Evolutionary conservation across 345 rosid species (phyloP).

Genomic region (Combretum micranthum): DNA sequence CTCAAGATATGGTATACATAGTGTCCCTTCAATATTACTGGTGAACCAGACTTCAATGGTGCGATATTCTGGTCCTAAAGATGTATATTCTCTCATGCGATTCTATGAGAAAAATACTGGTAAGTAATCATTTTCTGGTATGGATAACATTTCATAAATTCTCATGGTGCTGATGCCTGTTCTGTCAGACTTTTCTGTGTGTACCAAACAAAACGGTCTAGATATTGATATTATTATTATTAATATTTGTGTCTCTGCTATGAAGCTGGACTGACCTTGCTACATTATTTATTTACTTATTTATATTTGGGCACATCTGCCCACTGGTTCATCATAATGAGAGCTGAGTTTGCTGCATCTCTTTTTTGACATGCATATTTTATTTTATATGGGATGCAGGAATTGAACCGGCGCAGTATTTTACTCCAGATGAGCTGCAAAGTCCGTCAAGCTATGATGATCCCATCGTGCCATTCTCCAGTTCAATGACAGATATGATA

Average conservation of each 20-base stretch:
- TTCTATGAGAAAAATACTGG: constrained; percentile 75
- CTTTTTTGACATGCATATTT: neutral
- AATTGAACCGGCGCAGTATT: constrained; percentile 41
- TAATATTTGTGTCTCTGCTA: too few relatives aligned
- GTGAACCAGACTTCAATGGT: constrained; percentile 53
- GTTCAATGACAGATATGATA: constrained; percentile 34
- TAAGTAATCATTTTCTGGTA: constrained; percentile 8
- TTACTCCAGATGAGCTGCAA: constrained; percentile 30
- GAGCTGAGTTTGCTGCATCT: neutral
- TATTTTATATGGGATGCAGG: constrained; percentile 36
- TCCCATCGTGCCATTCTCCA: constrained; percentile 26
- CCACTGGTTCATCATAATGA: neutral
- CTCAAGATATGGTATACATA: constrained; percentile 79
- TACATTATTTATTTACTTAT: too few relatives aligned
- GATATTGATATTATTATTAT: too few relatives aligned
- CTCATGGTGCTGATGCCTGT: too few relatives aligned
- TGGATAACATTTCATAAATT: too few relatives aligned
- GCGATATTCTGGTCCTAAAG: constrained; percentile 54
- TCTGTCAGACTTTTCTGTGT: too few relatives aligned
- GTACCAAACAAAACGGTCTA: too few relatives aligned
- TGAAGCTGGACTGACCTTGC: too few relatives aligned
- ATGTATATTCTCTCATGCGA: constrained; percentile 48
- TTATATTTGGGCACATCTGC: too few relatives aligned
- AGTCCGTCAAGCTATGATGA: constrained; percentile 10
- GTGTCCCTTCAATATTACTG: constrained; percentile 69